Conservation (phyloP, 768 basidiomycete genomes). For the Lentinus tigrinus region DNA sequence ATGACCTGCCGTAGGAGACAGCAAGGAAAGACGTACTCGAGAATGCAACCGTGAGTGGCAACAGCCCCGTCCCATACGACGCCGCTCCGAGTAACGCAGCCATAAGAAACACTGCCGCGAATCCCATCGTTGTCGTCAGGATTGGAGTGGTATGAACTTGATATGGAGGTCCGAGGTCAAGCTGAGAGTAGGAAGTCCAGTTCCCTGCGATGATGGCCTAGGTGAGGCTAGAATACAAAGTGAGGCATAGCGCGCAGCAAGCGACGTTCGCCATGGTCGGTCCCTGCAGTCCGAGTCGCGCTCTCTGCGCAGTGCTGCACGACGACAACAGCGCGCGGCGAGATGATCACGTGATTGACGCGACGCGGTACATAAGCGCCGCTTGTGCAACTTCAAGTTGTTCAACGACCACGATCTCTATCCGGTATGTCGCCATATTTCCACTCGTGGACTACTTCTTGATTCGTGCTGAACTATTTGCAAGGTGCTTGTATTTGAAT, state of each 20-base stretch:
- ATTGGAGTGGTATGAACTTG: not conserved
- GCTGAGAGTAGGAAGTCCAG: not conserved
- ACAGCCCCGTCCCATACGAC: conserved; percentile 68
- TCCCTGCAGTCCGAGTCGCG: too few species aligned
- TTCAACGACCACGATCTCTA: too few species aligned
- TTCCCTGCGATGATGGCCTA: too few species aligned
- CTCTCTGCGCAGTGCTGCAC: too few species aligned
- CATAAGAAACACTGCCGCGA: conserved; percentile 53
- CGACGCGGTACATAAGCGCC: not conserved
- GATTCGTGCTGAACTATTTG: too few species aligned
- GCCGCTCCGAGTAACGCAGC: conserved; percentile 56
- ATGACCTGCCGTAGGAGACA: not conserved
- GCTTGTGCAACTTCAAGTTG: too few species aligned
- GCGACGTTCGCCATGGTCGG: not conserved
- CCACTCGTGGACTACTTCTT: too few species aligned
- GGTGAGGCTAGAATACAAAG: not conserved
- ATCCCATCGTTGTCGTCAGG: conserved; percentile 26
- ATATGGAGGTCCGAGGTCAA: too few species aligned
- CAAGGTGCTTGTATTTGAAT: too few species aligned
- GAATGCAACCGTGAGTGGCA: conserved; percentile 73
- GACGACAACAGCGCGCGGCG: too few species aligned
- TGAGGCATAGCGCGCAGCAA: not conserved
- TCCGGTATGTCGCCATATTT: too few species aligned
- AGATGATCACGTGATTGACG: not conserved
- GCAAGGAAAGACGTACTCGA: conserved; percentile 49